Base-by-base conservation (phyloP, 1,284 basidiomycete genomes). In the Boletus hoseneyae region DNA sequence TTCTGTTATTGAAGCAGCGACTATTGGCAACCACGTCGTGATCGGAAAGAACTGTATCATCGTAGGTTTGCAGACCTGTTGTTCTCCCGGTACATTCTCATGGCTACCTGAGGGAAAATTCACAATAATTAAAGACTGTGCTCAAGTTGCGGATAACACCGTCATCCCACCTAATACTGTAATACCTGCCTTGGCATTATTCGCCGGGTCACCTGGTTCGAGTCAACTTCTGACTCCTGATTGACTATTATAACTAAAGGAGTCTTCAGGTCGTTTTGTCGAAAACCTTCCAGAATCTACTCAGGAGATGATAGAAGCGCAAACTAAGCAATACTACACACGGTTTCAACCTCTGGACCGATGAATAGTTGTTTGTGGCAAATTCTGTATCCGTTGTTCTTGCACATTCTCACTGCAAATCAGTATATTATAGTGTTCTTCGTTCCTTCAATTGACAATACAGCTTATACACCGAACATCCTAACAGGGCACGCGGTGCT, bases 31-130 rank as follows among this genome's bases (percentile, higher is more conserved):
- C 63, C 86, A 95, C 58, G 94, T 98, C 34, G 86, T 95, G 62
- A 97, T 99, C 53, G 96, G 97, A 23, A 90, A 90, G 69, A 90
- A 93, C 65, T 96, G 94, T 66, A 83, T 99, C 50, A 90, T 99
- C 50, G 95, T 95, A 60, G 56, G 87, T 25, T 71, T 21, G 42
- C 42, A 19, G 3, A 38, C 30, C n/a, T 16, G 16, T 48, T 30
- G 10, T 13, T 43, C 25, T 11, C 21, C 6, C 11, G 21, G 29
- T 47, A 37, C 37, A 13, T 39, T 39, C 33, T 39, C 38, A 48
- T 42, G 43, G n/a, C 6, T n/a, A 19, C 18, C 23, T 32, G 59
- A 97, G 95, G 95, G 97, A 25, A 94, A 97, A 65, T 97, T 98
- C 60, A 86, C 87, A 0, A 93, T 97, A 56, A 94, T 99, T 70